A percentile compares a stretch with the other conserved stretches of the same genome.
These are phyloP conservation scores for Hyparrhenia diplandra DNA, from an alignment of 176 grass and related monocot species.

Conservation along the genomic window DNA sequence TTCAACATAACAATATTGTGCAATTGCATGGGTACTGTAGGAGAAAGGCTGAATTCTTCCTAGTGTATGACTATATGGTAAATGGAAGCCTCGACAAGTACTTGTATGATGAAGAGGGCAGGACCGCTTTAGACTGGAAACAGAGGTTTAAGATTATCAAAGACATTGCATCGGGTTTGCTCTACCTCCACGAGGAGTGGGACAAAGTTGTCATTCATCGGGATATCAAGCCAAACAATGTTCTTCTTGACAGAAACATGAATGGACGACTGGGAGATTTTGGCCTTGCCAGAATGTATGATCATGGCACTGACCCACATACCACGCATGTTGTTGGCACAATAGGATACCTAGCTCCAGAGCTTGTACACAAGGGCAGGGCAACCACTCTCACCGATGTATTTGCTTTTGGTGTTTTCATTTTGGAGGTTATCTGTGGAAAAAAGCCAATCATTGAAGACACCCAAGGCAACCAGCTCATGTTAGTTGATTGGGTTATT, in stretches of 20 bases:
- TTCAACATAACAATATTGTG: constrained; percentile 22
- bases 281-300: not conserved
- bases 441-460: not conserved
- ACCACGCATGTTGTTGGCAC: constrained; percentile 5
- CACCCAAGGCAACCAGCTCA: not conserved
- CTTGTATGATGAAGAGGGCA: not conserved
- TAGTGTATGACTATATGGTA: constrained; percentile 33
- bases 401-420: not conserved
- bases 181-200: constrained; percentile 27
- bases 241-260: not conserved
- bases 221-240: not conserved
- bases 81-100: constrained; percentile 32
- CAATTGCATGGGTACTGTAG: constrained; percentile 20
- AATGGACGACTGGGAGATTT: not conserved
- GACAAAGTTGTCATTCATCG: not conserved
- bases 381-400: not conserved
- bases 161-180: not conserved
- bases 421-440: not conserved
- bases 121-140: not conserved
- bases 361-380: not conserved
- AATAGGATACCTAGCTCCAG: constrained; percentile 4
- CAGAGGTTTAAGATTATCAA: constrained; percentile 18
- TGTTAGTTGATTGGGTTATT: constrained; percentile 6
- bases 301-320: constrained; percentile 11
- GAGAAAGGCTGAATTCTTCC: constrained; percentile 6